Conservation (phyloP, 176 grass and related monocot genomes). For the Pontederia crassipes region DNA sequence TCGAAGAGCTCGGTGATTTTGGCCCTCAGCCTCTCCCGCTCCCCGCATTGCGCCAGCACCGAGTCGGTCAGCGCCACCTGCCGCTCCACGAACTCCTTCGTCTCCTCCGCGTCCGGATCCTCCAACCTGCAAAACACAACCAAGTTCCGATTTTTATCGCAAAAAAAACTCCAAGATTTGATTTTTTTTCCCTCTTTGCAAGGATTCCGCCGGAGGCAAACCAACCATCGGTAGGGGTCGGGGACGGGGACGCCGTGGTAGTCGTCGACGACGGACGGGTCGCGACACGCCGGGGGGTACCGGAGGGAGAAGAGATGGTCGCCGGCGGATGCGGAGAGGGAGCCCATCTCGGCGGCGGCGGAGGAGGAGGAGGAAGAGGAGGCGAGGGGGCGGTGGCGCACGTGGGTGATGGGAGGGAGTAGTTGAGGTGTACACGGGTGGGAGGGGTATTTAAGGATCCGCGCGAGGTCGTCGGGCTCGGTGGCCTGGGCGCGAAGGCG, state of each 20-base stretch:
- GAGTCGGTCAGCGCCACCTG: conserved; percentile 62
- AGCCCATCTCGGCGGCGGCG: conserved; percentile 43
- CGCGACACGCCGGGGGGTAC: conserved; percentile 51
- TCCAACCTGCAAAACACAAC: conserved; percentile 45
- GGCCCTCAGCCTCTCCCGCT: conserved; percentile 43
- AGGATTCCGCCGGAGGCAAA: background rate
- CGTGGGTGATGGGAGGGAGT: background rate
- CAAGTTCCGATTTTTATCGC: background rate
- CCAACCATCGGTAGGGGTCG: conserved; percentile 86
- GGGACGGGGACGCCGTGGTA: conserved; percentile 57
- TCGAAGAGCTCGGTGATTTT: conserved; percentile 63
- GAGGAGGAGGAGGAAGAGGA: background rate
- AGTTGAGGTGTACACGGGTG: background rate
- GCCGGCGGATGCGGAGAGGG: conserved; percentile 15
- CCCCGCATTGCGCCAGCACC: conserved; percentile 41
- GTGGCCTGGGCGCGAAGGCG: no score
- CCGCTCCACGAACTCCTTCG: conserved; percentile 69
- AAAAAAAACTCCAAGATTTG: background rate
- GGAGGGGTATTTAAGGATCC: conserved; percentile 13
- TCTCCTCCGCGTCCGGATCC: conserved; percentile 80
- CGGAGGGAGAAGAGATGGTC: conserved; percentile 20
- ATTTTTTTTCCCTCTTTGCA: background rate
- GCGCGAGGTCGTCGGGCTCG: background rate
- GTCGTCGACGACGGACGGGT: conserved; percentile 46
- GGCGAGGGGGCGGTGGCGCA: background rate